Evolutionary conservation across 768 basidiomycete species (phyloP).

Genomic region (Daedaleopsis nitida): DNA sequence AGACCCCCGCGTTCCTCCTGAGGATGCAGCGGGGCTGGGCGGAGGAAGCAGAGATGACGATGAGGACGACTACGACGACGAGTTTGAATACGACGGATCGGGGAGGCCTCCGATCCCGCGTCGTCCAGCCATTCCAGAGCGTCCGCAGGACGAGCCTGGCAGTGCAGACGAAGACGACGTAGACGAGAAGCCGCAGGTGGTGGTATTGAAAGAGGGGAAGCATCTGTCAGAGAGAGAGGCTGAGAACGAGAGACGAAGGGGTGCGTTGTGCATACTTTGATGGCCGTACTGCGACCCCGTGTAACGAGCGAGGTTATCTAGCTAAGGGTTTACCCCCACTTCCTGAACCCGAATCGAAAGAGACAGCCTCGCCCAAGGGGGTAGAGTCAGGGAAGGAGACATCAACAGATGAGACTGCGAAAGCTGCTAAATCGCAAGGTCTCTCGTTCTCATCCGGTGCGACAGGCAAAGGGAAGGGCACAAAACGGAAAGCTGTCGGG

Average conservation of each 20-base stretch:
- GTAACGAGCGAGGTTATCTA: slow-evolving; percentile 25
- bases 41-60: slow-evolving; percentile 45
- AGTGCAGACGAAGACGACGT: slow-evolving; percentile 63
- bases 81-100: slow-evolving; percentile 66
- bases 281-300: not conserved
- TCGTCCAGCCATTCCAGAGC: slow-evolving; percentile 70
- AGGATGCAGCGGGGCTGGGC: slow-evolving; percentile 63
- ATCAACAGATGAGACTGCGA: slow-evolving; percentile 8
- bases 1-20: slow-evolving; percentile 64
- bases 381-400: not conserved
- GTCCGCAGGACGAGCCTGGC: slow-evolving; percentile 68
- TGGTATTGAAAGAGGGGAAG: slow-evolving; percentile 86
- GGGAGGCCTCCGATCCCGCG: slow-evolving; percentile 75
- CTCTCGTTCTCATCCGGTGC: slow-evolving; percentile 43
- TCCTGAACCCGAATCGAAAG: slow-evolving; percentile 33
- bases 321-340: slow-evolving; percentile 65
- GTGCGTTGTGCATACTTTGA: slow-evolving; percentile 41
- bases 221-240: slow-evolving; percentile 80
- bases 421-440: slow-evolving; percentile 20
- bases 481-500: slow-evolving; percentile 38
- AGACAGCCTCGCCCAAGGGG: not conserved
- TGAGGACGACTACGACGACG: slow-evolving; percentile 43
- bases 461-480: slow-evolving; percentile 22
- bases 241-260: slow-evolving; percentile 74
- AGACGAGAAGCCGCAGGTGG: slow-evolving; percentile 87